Percentiles rank a stretch among this genome's conserved stretches.
Conservation (phyloP, 495 filamentous ascomycete genomes). For the Neurospora cerealis region DNA sequence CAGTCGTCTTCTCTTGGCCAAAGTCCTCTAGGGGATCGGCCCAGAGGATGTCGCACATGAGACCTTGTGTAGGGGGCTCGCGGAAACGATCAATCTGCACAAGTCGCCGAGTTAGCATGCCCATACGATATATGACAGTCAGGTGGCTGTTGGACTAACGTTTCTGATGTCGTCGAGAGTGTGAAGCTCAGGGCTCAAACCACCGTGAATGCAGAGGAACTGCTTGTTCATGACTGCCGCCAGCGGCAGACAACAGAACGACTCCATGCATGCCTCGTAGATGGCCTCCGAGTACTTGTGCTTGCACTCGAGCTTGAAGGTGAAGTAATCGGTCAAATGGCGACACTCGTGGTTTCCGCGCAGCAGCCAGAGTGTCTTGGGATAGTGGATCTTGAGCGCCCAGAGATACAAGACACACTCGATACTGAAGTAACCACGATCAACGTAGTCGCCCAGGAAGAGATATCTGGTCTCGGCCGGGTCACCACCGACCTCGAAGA, state of each 20-base stretch:
- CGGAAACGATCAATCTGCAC: slow-evolving; percentile 89
- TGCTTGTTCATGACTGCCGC: slow-evolving; percentile 99
- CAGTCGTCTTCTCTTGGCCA: slow-evolving; percentile 93
- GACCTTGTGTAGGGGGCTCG: slow-evolving; percentile 89
- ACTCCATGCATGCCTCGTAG: slow-evolving; percentile 97
- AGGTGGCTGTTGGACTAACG: slow-evolving; percentile 37
- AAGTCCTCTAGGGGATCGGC: slow-evolving; percentile 98
- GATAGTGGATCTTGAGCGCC: slow-evolving; percentile 98
- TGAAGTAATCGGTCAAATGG: slow-evolving; percentile 98
- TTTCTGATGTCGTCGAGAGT: slow-evolving; percentile 87
- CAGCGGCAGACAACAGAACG: slow-evolving; percentile 88
- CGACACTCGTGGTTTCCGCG: slow-evolving; percentile 97
- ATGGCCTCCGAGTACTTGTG: slow-evolving; percentile 96
- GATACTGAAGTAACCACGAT: slow-evolving; percentile 97
- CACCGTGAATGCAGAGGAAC: slow-evolving; percentile 96
- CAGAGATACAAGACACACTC: slow-evolving; percentile 98
- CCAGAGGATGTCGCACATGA: slow-evolving; percentile 99
- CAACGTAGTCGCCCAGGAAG: slow-evolving; percentile 96
- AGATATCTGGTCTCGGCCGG: slow-evolving; percentile 93
- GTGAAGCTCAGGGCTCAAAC: slow-evolving; percentile 89
- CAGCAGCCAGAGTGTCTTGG: slow-evolving; percentile 91
- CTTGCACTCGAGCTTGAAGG: slow-evolving; percentile 98
- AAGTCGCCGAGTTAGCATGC: slow-evolving; percentile 7
- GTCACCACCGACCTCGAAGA: slow-evolving; percentile 97
- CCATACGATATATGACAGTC: background rate